Base-by-base conservation (phyloP, 345 rosid genomes). In the Bretschneidera sinensis region DNA sequence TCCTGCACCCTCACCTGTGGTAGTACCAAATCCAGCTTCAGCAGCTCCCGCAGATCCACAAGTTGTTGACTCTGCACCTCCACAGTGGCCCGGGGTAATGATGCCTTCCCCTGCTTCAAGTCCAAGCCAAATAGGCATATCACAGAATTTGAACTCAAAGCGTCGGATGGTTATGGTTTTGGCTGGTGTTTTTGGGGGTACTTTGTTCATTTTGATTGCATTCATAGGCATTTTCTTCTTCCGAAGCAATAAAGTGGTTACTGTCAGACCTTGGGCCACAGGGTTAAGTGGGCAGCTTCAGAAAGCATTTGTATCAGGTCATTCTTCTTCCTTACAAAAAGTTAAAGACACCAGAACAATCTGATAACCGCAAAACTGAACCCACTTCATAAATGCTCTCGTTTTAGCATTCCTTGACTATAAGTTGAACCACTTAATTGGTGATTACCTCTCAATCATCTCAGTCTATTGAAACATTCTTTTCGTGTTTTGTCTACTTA, bases 251-350 rank as follows among this genome's bases (percentile, higher is more conserved):
- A 84, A 88, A 78, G 85, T 78, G 51, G 85, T 81, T 43, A 76
- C 88, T 28, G 90, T 90, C 71, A 87, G 75, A 66, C 97, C 99
- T 43, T 94, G 92, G 96, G 76, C 85, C 53, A 86, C 79, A 20
- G 92, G 92, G 25, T 65, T 83, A 70, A 88, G 92, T 71, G 95
- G 97, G 33, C 97, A 87, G 69, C 92, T 90, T 64, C 96, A 81
- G 74, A 82, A 78, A 70, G 84, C 92, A 65, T 79, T 88, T 76
- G 65, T 86, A 69, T 76, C 87, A 72, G 97, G 99, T 89, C 74
- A 55, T 16, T 57, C 10, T 33, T 60, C 54, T 50, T 48, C 23
- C 39, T 31, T 55, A 23, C 39, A 54, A 10, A 19, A 23, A 24
- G 24, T 45, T 17, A 47, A 35, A 22, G 61, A 39, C 45, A 39